Percentiles rank a stretch among this genome's conserved stretches.
phyloP scores from a whole-genome alignment of 345 rosid genomes.

The Arabidopsis arenosa region DNA sequence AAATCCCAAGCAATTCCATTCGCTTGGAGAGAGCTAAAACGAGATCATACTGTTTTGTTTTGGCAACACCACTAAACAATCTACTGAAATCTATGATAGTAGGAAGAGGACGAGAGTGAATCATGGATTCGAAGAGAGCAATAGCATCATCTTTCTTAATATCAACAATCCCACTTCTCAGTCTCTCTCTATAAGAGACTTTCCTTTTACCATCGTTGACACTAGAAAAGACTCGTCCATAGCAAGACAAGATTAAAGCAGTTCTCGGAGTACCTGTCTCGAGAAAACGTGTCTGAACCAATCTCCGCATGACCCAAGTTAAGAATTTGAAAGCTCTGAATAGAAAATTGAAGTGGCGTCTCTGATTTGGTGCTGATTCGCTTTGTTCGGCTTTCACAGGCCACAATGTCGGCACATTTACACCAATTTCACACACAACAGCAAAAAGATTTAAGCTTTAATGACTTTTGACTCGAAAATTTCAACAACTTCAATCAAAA shows the following conservation, averaged over 20 bases:
- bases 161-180: not conserved
- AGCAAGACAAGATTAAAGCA: not conserved
- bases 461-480: not conserved
- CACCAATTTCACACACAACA: not conserved
- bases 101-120: conserved; percentile 11
- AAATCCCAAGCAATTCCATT: not conserved
- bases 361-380: not conserved
- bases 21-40: conserved; percentile 2
- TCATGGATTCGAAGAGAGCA: not conserved
- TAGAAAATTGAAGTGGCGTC: not conserved
- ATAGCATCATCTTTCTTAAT: conserved; percentile 1
- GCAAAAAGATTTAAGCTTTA: not conserved
- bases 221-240: conserved; percentile 3
- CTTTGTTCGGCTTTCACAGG: not conserved
- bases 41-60: not conserved
- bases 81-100: not conserved
- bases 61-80: conserved; percentile 7
- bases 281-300: not conserved
- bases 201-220: not conserved
- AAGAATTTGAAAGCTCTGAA: not conserved
- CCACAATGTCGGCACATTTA: not conserved
- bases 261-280: conserved; percentile 11
- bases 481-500: not conserved
- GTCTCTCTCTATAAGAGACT: not conserved
- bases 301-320: conserved; percentile 2